Conservation (phyloP, 768 basidiomycete genomes). For the Daedaleopsis nitida region DNA sequence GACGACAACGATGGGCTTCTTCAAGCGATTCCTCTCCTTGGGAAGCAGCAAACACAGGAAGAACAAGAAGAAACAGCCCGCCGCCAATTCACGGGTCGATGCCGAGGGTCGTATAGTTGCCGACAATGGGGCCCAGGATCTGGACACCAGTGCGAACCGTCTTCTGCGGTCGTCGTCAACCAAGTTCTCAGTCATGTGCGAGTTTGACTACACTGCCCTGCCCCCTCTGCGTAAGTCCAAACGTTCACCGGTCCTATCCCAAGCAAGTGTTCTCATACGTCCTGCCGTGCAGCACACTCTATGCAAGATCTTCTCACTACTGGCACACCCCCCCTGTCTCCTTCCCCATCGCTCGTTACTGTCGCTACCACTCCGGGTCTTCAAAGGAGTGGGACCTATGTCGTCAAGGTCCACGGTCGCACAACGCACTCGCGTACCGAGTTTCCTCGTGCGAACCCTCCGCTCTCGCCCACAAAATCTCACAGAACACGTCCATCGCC, state of each 20-base stretch:
- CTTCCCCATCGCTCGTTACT: constrained; percentile 16
- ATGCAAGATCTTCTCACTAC: not conserved
- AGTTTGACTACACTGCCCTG: constrained; percentile 56
- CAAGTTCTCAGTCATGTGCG: constrained; percentile 57
- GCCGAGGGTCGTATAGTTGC: constrained; percentile 24
- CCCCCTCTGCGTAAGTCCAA: constrained; percentile 73
- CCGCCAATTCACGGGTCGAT: constrained; percentile 28
- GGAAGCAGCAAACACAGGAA: constrained; percentile 64
- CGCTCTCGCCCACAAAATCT: constrained; percentile 26
- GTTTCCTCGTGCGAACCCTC: constrained; percentile 62
- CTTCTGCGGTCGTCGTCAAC: constrained; percentile 76
- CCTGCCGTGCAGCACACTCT: constrained; percentile 37
- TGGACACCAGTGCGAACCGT: constrained; percentile 49
- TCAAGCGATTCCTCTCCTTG: constrained; percentile 71
- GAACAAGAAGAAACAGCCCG: constrained; percentile 33
- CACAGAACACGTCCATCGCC: constrained; percentile 18
- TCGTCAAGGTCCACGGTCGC: constrained; percentile 69
- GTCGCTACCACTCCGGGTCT: constrained; percentile 44
- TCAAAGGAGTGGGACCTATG: constrained; percentile 61
- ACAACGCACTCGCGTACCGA: constrained; percentile 63
- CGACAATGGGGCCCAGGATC: constrained; percentile 31
- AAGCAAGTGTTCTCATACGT: not conserved
- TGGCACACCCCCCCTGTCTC: constrained; percentile 12
- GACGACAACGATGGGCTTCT: constrained; percentile 55
- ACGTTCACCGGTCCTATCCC: constrained; percentile 13